Conservation (phyloP, 768 basidiomycete species). For the Auriscalpium orientale region DNA sequence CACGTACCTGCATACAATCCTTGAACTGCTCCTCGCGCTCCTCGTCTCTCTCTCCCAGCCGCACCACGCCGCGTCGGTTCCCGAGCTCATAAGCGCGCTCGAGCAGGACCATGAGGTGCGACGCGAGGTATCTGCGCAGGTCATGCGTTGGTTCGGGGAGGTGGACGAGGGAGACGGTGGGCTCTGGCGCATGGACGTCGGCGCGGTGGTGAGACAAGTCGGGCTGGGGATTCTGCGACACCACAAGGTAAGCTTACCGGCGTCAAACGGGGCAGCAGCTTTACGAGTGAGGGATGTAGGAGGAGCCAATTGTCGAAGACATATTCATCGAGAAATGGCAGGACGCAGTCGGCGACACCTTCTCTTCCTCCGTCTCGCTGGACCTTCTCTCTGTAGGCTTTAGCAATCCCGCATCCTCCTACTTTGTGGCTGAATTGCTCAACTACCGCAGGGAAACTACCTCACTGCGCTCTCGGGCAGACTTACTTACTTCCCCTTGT, state of each 20-base stretch:
- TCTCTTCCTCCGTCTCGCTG: conserved; percentile 54
- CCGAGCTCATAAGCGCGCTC: conserved; percentile 51
- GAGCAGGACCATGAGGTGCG: conserved; percentile 69
- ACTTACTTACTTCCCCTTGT: conserved; percentile 70
- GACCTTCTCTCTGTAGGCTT: conserved; percentile 56
- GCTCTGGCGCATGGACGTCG: conserved; percentile 61
- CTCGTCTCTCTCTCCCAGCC: conserved; percentile 58
- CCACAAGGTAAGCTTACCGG: conserved; percentile 37
- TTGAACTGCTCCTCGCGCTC: conserved; percentile 69
- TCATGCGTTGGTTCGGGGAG: conserved; percentile 80
- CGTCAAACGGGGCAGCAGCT: too few relatives aligned
- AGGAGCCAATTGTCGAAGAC: conserved; percentile 47
- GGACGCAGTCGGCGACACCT: conserved; percentile 68
- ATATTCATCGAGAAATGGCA: conserved; percentile 66
- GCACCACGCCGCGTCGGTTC: conserved; percentile 44
- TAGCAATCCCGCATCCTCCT: not conserved
- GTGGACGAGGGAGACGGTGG: conserved; percentile 26
- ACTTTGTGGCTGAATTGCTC: not conserved
- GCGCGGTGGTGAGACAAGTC: conserved; percentile 59
- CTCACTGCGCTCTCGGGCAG: conserved; percentile 32
- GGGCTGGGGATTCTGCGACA: conserved; percentile 68
- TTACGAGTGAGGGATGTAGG: conserved; percentile 27
- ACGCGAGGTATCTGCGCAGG: conserved; percentile 50
- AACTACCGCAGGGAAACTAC: conserved; percentile 60
- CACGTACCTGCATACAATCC: conserved; percentile 56